Base-by-base conservation (phyloP, 805 yeast species). In the Metschnikowia reukaufii region DNA sequence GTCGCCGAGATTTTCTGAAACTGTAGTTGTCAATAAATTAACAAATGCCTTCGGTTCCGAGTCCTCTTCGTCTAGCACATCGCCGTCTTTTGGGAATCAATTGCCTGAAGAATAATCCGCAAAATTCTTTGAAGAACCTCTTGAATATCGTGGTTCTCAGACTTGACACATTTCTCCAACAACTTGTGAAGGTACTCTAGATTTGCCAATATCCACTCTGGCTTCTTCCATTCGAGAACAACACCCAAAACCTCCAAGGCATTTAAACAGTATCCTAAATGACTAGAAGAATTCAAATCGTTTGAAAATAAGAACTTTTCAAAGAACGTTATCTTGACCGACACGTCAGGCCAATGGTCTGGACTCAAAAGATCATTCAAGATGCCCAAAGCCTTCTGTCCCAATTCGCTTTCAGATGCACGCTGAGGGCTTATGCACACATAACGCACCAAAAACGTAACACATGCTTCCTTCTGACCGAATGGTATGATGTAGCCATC, bases 201-300 rank as follows among this genome's bases (percentile, higher is more conserved):
- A 52, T 90, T 86, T 2, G 81, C 78, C 35, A 86, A 68, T 44
- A 94, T 84, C 97, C 97, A 94, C 12, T 74, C 80, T 0, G 86
- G 66, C 1, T 82, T 64, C 65, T 87, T 87, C 77, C 89, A 87
- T 52, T 84, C 87, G 44, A 94, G 70, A 1, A 90, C 89, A 37
- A 90, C 87, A 9, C 85, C 83, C 37, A 94, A 73, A 0, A 94
- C 97, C 62, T 89, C 96, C 41, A 95, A 68, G 0, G 99, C 96
- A 66, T 94, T 95, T 58, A 91, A 72, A 56, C 96, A 87, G 56
- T 86, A 85, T 1, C 90, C 88, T 19, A 89, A 63, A 34, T 86
- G 76, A 50, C 83, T 83, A 30, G 82, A 77, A 12, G 89, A 78
- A 31, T 77, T 80, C 48, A 86, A 70, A 53, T 92, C 97, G 46